phyloP scores from a whole-genome alignment of 257 asterid species.

The Craterostigma plantagineum region DNA sequence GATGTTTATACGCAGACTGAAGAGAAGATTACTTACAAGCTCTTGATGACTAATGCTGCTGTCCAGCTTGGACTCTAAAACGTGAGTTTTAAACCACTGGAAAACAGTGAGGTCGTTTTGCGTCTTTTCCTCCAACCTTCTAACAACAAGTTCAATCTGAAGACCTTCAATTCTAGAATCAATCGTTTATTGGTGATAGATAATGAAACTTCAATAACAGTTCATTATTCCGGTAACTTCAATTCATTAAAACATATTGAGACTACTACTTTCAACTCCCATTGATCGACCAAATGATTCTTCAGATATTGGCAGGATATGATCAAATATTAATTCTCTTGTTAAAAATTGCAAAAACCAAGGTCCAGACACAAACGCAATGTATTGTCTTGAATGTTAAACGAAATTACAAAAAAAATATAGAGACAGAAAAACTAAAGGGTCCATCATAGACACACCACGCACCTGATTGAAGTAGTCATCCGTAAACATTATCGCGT shows the following conservation, averaged over 20 bases:
- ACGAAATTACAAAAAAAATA: not conserved
- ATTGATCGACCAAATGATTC: too few relatives aligned
- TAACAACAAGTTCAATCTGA: conserved; percentile 52
- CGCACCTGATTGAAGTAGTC: conserved; percentile 85
- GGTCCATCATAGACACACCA: conserved; percentile 12
- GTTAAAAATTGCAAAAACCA: too few relatives aligned
- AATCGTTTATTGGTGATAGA: too few relatives aligned
- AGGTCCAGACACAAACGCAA: not conserved
- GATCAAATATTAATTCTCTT: too few relatives aligned
- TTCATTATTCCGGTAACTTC: too few relatives aligned
- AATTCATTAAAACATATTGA: too few relatives aligned
- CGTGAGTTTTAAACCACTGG: conserved; percentile 75
- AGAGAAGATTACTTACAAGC: conserved; percentile 45
- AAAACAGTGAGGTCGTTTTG: conserved; percentile 36
- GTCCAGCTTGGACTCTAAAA: conserved; percentile 56
- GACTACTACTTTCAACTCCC: too few relatives aligned
- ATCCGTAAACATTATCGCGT: conserved; percentile 73
- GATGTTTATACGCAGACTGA: conserved; percentile 3
- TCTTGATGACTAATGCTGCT: conserved; percentile 72
- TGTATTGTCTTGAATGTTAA: not conserved
- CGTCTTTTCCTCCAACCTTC: conserved; percentile 50
- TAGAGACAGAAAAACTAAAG: not conserved
- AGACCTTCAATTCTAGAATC: conserved; percentile 7
- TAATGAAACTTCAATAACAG: too few relatives aligned
- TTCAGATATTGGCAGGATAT: too few relatives aligned